phyloP scores from a whole-genome alignment of 2,329 filamentous ascomycete genomes.

The Pseudocercospora eumusae region DNA sequence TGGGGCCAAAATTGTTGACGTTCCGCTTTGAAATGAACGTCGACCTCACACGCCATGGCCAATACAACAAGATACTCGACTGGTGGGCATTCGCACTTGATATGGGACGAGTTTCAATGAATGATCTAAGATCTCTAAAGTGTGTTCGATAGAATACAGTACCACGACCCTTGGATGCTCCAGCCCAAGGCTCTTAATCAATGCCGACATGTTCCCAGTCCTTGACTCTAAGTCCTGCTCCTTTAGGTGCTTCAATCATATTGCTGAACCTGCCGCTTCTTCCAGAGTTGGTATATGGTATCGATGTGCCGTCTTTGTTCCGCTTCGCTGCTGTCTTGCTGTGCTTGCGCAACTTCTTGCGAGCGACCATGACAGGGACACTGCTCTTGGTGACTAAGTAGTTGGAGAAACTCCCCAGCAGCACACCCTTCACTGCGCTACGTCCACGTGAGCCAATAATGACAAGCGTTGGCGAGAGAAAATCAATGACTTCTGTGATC shows the following conservation, averaged over 20 bases:
- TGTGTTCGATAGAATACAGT: not conserved
- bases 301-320: constrained; percentile 37
- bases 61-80: too few relatives aligned
- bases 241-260: constrained; percentile 39
- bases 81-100: too few relatives aligned
- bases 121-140: not conserved
- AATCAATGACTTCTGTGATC: constrained; percentile 95
- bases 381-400: constrained; percentile 96
- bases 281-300: constrained; percentile 38
- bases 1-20: too few relatives aligned
- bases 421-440: constrained; percentile 89
- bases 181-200: constrained; percentile 26
- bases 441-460: constrained; percentile 89
- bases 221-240: constrained; percentile 37
- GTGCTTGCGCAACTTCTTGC: constrained; percentile 86
- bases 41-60: too few relatives aligned
- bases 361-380: constrained; percentile 95
- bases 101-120: not conserved
- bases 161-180: not conserved
- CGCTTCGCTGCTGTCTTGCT: constrained; percentile 50
- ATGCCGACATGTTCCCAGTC: constrained; percentile 42
- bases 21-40: too few relatives aligned
- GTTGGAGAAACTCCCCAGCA: constrained; percentile 94
- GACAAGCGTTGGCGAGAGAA: constrained; percentile 85
- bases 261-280: constrained; percentile 37